Evolutionary conservation across 1,139 yeast genomes (phyloP).

Genomic region (Kazachstania sp.): DNA sequence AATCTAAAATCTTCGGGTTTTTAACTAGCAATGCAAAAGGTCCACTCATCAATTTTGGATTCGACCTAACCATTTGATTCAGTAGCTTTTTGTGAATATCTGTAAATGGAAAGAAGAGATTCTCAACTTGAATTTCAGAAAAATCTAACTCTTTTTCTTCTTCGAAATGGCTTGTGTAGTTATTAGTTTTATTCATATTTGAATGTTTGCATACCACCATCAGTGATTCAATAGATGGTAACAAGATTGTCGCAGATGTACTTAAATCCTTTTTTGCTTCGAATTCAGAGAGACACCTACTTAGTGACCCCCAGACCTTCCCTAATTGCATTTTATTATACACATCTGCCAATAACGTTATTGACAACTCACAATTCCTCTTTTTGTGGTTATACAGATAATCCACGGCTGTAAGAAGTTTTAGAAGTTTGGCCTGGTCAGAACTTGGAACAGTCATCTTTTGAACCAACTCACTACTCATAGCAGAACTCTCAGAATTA

Average conservation of each 20-base stretch:
- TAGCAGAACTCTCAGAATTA: constrained; percentile 36
- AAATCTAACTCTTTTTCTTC: constrained; percentile 61
- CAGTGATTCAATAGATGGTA: constrained; percentile 83
- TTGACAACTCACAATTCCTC: constrained; percentile 24
- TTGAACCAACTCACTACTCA: constrained; percentile 47
- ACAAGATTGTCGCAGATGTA: constrained; percentile 69
- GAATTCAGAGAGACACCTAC: constrained; percentile 56
- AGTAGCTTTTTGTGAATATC: constrained; percentile 83
- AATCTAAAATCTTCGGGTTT: constrained; percentile 84
- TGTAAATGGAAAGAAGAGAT: constrained; percentile 76
- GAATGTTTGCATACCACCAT: constrained; percentile 95
- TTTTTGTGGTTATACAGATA: constrained; percentile 47
- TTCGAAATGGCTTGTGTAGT: constrained; percentile 36
- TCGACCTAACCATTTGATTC: constrained; percentile 85
- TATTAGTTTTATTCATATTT: constrained; percentile 46
- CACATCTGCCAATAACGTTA: constrained; percentile 41
- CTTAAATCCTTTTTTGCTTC: constrained; percentile 36
- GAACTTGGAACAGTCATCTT: constrained; percentile 76
- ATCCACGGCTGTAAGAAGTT: constrained; percentile 84
- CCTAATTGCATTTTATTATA: constrained; percentile 68
- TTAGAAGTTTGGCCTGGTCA: constrained; percentile 75
- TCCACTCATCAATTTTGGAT: constrained; percentile 93
- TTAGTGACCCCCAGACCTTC: constrained; percentile 76
- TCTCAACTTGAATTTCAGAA: constrained; percentile 67
- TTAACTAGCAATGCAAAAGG: constrained; percentile 86